Conservation (phyloP, 2,329 filamentous ascomycete species). For the Claviceps pazoutovae region DNA sequence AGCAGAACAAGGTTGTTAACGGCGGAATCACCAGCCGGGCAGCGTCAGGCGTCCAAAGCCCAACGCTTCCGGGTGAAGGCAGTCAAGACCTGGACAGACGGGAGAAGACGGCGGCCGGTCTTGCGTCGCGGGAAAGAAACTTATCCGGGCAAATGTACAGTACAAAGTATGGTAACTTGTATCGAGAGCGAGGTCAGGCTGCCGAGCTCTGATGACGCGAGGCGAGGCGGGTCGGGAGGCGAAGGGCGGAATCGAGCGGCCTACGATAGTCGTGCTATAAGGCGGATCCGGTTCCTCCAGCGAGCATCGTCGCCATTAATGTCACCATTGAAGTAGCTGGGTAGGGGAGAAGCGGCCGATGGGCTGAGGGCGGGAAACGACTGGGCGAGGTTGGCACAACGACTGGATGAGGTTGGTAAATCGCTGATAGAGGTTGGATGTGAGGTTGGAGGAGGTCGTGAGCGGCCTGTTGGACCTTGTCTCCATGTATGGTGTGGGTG, state of each 20-base stretch:
- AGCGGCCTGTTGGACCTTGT: too few species aligned
- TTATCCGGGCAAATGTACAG: not conserved
- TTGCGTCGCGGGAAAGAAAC: not conserved
- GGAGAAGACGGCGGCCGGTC: not conserved
- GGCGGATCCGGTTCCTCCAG: not conserved
- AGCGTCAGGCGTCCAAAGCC: constrained; percentile 19
- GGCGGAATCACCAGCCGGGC: constrained; percentile 11
- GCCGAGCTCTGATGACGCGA: not conserved
- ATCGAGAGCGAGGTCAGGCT: not conserved
- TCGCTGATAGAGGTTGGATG: too few species aligned
- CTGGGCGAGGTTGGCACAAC: too few species aligned
- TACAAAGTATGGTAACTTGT: not conserved
- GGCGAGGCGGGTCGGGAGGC: not conserved
- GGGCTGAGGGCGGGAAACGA: too few species aligned
- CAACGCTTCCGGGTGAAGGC: constrained; percentile 10
- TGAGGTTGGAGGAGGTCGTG: too few species aligned
- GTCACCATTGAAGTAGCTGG: not conserved
- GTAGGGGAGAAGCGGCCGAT: too few species aligned
- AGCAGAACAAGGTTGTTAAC: constrained; percentile 16
- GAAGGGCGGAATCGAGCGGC: not conserved
- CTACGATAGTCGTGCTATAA: not conserved
- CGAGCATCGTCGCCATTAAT: not conserved
- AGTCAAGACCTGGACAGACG: not conserved
- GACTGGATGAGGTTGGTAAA: too few species aligned
- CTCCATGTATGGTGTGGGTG: too few species aligned